Conservation (phyloP, 208 protist genomes). For the Porcisia hertigi region DNA sequence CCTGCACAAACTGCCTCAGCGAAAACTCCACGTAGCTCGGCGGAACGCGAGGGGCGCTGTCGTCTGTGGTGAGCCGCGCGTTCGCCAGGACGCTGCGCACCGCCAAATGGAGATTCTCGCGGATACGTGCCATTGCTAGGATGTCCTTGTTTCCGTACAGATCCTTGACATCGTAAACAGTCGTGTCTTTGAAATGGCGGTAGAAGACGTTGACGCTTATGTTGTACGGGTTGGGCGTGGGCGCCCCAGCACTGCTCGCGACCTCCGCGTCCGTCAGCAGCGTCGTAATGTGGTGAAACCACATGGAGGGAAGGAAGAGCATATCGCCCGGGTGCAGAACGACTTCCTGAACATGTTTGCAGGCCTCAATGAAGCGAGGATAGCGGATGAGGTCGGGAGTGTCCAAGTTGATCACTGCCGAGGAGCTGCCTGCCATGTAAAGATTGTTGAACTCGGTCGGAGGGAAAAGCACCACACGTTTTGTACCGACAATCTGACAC, state of each 20-base stretch:
- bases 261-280: constrained; percentile 24
- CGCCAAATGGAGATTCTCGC: constrained; percentile 39
- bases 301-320: constrained; percentile 92
- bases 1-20: constrained; percentile 78
- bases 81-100: constrained; percentile 28
- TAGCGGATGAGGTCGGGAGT: constrained; percentile 71
- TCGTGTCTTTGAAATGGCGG: constrained; percentile 54
- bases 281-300: constrained; percentile 93
- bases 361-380: constrained; percentile 82
- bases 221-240: constrained; percentile 33
- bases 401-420: constrained; percentile 81
- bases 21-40: constrained; percentile 77
- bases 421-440: constrained; percentile 90
- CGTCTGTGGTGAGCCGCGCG: constrained; percentile 3
- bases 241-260: neutral
- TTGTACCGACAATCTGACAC: constrained; percentile 88
- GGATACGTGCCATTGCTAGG: constrained; percentile 48
- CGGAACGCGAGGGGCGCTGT: constrained; percentile 21
- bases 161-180: constrained; percentile 82
- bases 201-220: constrained; percentile 92
- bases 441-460: constrained; percentile 87
- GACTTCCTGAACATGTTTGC: constrained; percentile 69
- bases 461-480: constrained; percentile 90
- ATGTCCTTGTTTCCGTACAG: constrained; percentile 92
- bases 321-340: constrained; percentile 91